Evolutionary conservation across 2,329 filamentous ascomycete genomes (phyloP), one percentile per base, ranked within the genome.

Genomic region (Trichophyton mentagrophytes): DNA sequence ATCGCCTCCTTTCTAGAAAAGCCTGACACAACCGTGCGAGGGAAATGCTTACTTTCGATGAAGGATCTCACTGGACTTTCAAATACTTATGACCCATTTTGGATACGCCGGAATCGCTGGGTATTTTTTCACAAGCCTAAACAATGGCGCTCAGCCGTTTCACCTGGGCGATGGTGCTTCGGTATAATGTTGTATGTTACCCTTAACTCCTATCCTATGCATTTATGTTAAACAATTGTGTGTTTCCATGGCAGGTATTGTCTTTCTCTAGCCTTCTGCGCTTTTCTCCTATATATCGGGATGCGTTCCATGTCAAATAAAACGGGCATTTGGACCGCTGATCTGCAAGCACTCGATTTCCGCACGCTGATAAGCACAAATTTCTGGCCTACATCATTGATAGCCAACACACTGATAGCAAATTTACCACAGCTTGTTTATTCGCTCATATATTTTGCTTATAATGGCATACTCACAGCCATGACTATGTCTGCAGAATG

Each of bases 401-500:
- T 47, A 22, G 20, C 44, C 44, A 51, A 51, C 22, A 27, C 22
- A 3, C 33, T 71, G 5, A 61, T 75, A 13, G 72, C 71, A 17
- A 76, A 76, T 60, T 62, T 66, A 0, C 71, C 72, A 0, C 74
- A 76, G 66, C 58, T 69, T 0, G 61, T 74, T 13, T 62, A 74
- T 7, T 73, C 71, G 0, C 57, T 73, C 38, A 61, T 74, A 5
- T 76, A 74, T 59, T 67, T 76, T 38, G 51, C 67, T 6, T 68
- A 68, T 63, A 76, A 76, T 56, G 61, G 66, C 27, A 61, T 74
- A 5, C 65, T 72, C 36, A 83, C 78, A 0, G 71, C 67, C 11
- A 80, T 82, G 69, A 70, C 78, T 1, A 67, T 78, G 0, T 75
- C 75, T 0, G 65, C 69, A 9, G 82, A 84, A 67, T 84, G 77